phyloP scores from a whole-genome alignment of 1,284 basidiomycete species.

The Sanghuangporus weigelae region DNA sequence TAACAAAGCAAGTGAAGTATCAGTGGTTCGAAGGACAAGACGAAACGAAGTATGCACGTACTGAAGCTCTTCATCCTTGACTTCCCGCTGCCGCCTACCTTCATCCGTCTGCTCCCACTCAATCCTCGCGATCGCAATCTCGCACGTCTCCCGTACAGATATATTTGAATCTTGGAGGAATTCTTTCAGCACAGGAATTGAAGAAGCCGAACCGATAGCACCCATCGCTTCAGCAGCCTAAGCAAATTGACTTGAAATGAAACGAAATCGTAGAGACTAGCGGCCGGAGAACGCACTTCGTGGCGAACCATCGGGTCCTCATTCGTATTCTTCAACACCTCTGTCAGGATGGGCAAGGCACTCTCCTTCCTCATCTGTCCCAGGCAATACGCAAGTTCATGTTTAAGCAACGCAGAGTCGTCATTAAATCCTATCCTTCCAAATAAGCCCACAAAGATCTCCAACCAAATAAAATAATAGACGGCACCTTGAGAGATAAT shows the following conservation, averaged over 20 bases:
- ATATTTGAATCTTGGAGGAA: slow-evolving; percentile 74
- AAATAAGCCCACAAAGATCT: neutral
- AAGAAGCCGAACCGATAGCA: slow-evolving; percentile 73
- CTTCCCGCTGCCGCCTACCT: slow-evolving; percentile 44
- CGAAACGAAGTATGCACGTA: neutral
- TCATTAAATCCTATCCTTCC: slow-evolving; percentile 69
- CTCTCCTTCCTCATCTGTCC: slow-evolving; percentile 80
- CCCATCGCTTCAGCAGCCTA: slow-evolving; percentile 98
- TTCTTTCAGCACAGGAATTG: slow-evolving; percentile 68
- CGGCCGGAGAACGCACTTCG: slow-evolving; percentile 70
- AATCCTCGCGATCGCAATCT: slow-evolving; percentile 95
- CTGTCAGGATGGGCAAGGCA: slow-evolving; percentile 79
- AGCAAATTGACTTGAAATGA: slow-evolving; percentile 9
- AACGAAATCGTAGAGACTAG: no score
- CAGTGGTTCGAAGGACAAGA: neutral
- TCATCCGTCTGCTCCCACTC: slow-evolving; percentile 86
- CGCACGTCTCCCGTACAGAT: slow-evolving; percentile 93
- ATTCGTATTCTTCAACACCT: slow-evolving; percentile 61
- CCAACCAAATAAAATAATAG: slow-evolving; percentile 5
- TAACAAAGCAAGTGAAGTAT: neutral
- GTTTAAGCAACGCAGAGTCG: slow-evolving; percentile 89
- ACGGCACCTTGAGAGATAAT: slow-evolving; percentile 86
- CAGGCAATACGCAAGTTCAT: slow-evolving; percentile 96
- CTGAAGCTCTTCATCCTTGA: slow-evolving; percentile 36
- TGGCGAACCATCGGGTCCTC: slow-evolving; percentile 98